Percentiles rank a stretch among this genome's conserved stretches.
Conservation (phyloP, 371 early-diverging fungal genomes). For the Zychaea mexicana region DNA sequence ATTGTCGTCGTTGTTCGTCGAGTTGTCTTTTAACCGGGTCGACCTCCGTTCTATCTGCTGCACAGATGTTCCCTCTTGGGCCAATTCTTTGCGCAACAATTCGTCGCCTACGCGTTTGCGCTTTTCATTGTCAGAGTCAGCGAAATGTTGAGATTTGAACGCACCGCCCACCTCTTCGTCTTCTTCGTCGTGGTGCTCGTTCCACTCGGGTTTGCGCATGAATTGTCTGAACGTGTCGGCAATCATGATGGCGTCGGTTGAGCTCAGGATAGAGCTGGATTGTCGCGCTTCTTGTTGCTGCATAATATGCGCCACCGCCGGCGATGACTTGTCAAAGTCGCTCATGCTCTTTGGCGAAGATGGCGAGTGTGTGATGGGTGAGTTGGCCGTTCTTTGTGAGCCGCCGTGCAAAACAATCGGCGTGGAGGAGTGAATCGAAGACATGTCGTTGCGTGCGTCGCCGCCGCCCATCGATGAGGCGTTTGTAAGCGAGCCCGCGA, state of each 20-base stretch:
- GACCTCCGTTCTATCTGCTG: slow-evolving; percentile 23
- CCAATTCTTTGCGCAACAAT: slow-evolving; percentile 27
- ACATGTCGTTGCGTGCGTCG: slow-evolving; percentile 9
- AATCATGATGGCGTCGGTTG: slow-evolving; percentile 53
- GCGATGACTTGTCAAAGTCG: neutral
- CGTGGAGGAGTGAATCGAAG: slow-evolving; percentile 17
- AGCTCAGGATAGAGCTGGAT: slow-evolving; percentile 47
- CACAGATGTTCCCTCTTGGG: slow-evolving; percentile 33
- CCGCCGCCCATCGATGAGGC: neutral
- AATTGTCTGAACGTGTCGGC: slow-evolving; percentile 54
- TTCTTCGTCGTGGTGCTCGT: slow-evolving; percentile 34
- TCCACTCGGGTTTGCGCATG: slow-evolving; percentile 59
- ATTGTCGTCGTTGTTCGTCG: slow-evolving; percentile 3
- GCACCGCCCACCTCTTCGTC: slow-evolving; percentile 10
- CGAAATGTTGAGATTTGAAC: neutral
- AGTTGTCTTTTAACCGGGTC: slow-evolving; percentile 1
- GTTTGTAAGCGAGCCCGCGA: slow-evolving; percentile 14
- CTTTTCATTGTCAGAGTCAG: neutral
- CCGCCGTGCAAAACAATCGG: slow-evolving; percentile 8
- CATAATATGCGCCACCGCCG: slow-evolving; percentile 15
- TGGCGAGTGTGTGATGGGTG: neutral
- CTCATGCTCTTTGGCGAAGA: slow-evolving; percentile 2
- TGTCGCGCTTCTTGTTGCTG: slow-evolving; percentile 28
- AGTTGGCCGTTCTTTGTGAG: neutral
- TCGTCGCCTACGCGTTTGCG: slow-evolving; percentile 23